A percentile compares a stretch with the other conserved stretches of the same genome.
Conservation (phyloP, 2,329 filamentous ascomycete species). For the Fusarium heterosporum region DNA sequence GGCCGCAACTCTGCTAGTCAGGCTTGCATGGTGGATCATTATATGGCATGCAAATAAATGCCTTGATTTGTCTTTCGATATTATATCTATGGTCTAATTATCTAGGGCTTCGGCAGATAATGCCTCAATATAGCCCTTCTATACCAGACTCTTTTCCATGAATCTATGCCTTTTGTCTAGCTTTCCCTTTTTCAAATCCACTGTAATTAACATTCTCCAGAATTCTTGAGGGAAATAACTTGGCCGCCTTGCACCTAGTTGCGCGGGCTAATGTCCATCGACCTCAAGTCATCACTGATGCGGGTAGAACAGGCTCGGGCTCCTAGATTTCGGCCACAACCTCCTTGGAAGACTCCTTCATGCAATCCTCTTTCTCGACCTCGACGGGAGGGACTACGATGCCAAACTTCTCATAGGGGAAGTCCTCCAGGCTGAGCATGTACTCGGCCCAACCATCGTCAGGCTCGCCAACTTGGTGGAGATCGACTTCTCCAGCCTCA, state of each 20-base stretch:
- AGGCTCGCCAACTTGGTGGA: slow-evolving; percentile 67
- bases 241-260: slow-evolving; percentile 2
- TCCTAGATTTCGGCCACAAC: slow-evolving; percentile 32
- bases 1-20: slow-evolving; percentile 31
- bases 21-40: slow-evolving; percentile 1
- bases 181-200: background rate
- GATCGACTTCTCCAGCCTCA: slow-evolving; percentile 68
- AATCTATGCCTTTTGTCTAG: slow-evolving; percentile 16
- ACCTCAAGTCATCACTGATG: slow-evolving; percentile 6
- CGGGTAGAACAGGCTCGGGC: slow-evolving; percentile 15
- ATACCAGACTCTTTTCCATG: slow-evolving; percentile 1
- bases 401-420: slow-evolving; percentile 70
- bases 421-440: slow-evolving; percentile 61
- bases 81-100: slow-evolving; percentile 16
- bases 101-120: background rate
- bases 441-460: slow-evolving; percentile 73
- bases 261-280: background rate
- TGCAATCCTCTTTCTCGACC: slow-evolving; percentile 58
- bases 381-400: slow-evolving; percentile 61
- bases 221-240: slow-evolving; percentile 5
- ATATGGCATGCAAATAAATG: background rate
- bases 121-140: background rate
- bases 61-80: background rate
- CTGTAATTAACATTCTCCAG: background rate
- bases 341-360: slow-evolving; percentile 51